These are phyloP conservation scores for Rubia balearica DNA, from an alignment of 305 asterid genomes.

Conservation along the genomic window DNA sequence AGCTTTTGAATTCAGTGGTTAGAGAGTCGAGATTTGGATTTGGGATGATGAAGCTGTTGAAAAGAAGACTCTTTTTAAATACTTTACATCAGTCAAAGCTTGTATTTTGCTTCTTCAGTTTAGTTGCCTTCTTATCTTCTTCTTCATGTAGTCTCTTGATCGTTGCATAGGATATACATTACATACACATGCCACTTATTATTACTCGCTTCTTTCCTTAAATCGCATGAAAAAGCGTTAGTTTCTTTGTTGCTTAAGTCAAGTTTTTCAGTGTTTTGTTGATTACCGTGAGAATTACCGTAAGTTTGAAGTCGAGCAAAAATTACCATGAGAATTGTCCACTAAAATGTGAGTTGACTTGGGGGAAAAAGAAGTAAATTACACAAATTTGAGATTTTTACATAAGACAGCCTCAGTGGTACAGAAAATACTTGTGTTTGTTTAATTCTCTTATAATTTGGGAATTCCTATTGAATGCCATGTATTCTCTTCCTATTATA, in stretches of 20 bases:
- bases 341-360: no score
- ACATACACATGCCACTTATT: not conserved
- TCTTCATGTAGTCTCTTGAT: not conserved
- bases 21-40: not conserved
- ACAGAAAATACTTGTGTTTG: not conserved
- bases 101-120: constrained; percentile 9
- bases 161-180: not conserved
- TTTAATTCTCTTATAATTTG: not conserved
- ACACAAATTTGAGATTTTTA: no score
- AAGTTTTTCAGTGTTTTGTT: not conserved
- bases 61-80: constrained; percentile 12
- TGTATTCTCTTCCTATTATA: no score
- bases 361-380: no score
- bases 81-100: constrained; percentile 12
- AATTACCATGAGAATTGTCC: no score
- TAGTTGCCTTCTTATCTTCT: not conserved
- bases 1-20: not conserved
- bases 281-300: no score
- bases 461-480: no score
- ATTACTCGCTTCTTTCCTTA: constrained; percentile 6
- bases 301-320: no score
- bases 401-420: not conserved
- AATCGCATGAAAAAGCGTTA: not conserved
- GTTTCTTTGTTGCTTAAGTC: not conserved
- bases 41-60: constrained; percentile 6